Conservation (phyloP, 352 stramenopile species). For the Phytophthora sp. region DNA sequence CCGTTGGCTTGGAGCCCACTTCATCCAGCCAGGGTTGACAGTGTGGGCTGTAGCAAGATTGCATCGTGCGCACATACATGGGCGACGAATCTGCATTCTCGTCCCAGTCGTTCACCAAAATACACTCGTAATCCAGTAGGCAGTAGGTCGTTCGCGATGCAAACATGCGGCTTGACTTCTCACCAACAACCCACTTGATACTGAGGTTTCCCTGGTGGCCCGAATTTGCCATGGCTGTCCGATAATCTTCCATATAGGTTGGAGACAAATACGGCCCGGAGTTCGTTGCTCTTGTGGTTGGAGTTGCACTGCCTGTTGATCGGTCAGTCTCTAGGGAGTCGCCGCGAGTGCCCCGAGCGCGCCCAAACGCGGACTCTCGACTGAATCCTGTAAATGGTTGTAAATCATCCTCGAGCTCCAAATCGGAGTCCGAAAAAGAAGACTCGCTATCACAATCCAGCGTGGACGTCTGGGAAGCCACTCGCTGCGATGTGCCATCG, state of each 20-base stretch:
- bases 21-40: constrained; percentile 71
- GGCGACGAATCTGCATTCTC: constrained; percentile 44
- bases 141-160: constrained; percentile 67
- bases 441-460: constrained; percentile 48
- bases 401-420: constrained; percentile 40
- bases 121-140: constrained; percentile 78
- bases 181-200: constrained; percentile 74
- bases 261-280: constrained; percentile 21
- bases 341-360: constrained; percentile 26
- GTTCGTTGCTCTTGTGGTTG: constrained; percentile 7
- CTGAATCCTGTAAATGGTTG: constrained; percentile 28
- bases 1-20: constrained; percentile 48
- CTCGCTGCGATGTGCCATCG: constrained; percentile 16
- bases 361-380: constrained; percentile 21
- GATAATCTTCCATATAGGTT: constrained; percentile 61
- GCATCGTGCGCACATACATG: constrained; percentile 77
- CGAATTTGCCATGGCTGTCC: constrained; percentile 40
- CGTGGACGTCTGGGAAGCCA: constrained; percentile 28
- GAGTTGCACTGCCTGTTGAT: constrained; percentile 9
- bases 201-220: constrained; percentile 67
- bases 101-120: constrained; percentile 81
- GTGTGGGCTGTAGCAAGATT: constrained; percentile 69
- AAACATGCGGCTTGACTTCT: constrained; percentile 74
- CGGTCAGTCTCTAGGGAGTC: constrained; percentile 28
- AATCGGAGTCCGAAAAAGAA: constrained; percentile 50